Conservation (phyloP, 164 flowering plant species). For the Buxus sempervirens region DNA sequence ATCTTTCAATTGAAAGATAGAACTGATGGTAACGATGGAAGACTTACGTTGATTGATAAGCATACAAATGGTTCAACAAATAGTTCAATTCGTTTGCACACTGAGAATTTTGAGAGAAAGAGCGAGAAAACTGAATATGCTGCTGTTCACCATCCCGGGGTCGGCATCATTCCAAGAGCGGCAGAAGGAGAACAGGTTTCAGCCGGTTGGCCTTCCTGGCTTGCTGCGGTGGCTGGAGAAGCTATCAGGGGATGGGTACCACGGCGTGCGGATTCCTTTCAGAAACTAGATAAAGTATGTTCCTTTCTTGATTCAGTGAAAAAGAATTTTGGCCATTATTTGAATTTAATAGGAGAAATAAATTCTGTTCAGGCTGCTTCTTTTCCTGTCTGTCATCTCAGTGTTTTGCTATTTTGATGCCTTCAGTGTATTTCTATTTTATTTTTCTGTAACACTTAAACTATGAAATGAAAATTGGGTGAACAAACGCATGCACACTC, state of each 20-base stretch:
- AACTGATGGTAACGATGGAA: slow-evolving; percentile 45
- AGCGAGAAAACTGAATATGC: slow-evolving; percentile 50
- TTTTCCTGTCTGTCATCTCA: not conserved
- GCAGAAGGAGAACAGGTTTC: slow-evolving; percentile 87
- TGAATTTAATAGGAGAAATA: not conserved
- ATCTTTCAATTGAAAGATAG: slow-evolving; percentile 34
- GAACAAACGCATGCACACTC: no score
- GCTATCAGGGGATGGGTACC: slow-evolving; percentile 97
- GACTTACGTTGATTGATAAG: slow-evolving; percentile 51
- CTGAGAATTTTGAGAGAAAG: slow-evolving; percentile 57
- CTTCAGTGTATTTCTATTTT: no score
- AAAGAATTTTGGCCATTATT: not conserved
- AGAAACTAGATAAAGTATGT: slow-evolving; percentile 87
- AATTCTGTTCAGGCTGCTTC: not conserved
- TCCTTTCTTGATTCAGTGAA: slow-evolving; percentile 6
- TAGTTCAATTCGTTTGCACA: slow-evolving; percentile 38
- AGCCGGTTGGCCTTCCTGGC: slow-evolving; percentile 99
- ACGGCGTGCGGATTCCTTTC: slow-evolving; percentile 90
- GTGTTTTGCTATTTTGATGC: not conserved
- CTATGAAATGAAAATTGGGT: not conserved
- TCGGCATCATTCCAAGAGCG: slow-evolving; percentile 52
- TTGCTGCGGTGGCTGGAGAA: slow-evolving; percentile 92
- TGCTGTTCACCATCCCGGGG: slow-evolving; percentile 40
- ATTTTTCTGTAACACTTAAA: no score
- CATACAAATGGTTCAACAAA: slow-evolving; percentile 54